These are phyloP conservation scores for Gamsiella multidivaricata DNA, from an alignment of 192 early-diverging fungal species.

Conservation along the genomic window DNA sequence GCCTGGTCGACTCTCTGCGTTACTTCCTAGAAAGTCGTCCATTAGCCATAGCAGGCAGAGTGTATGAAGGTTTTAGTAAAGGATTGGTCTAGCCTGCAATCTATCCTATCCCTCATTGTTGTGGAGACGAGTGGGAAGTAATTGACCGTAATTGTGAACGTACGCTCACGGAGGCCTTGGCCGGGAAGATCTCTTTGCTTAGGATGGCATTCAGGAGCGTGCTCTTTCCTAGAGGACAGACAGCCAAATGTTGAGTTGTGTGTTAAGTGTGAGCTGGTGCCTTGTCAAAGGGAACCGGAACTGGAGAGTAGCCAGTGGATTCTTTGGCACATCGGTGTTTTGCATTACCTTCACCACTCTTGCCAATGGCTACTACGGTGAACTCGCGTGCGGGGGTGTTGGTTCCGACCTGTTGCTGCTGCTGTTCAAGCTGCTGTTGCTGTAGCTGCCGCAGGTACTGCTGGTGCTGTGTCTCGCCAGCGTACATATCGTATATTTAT, in stretches of 20 bases:
- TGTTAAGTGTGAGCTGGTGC: background rate
- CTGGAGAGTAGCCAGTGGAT: too few species aligned
- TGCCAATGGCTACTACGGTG: constrained; percentile 44
- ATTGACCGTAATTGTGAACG: background rate
- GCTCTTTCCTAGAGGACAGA: constrained; percentile 47
- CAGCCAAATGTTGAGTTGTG: background rate
- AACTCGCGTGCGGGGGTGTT: constrained; percentile 30
- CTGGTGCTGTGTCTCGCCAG: constrained; percentile 15
- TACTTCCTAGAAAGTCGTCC: constrained; percentile 39
- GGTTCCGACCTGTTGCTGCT: constrained; percentile 6
- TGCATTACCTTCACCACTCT: constrained; percentile 47
- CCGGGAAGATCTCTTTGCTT: constrained; percentile 51
- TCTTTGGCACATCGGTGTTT: too few species aligned
- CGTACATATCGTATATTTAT: constrained; percentile 3
- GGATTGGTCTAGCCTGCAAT: too few species aligned
- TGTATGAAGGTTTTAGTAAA: too few species aligned
- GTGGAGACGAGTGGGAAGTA: too few species aligned
- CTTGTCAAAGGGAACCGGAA: background rate
- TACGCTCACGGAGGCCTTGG: constrained; percentile 60
- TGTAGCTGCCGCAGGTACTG: constrained; percentile 31
- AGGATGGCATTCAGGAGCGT: constrained; percentile 60
- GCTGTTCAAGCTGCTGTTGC: constrained; percentile 15
- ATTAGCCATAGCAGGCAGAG: background rate
- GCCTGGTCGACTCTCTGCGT: constrained; percentile 41
- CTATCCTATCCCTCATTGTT: too few species aligned